Evolutionary conservation across 495 filamentous ascomycete species (phyloP), one percentile per base, ranked within the genome.

Genomic region (Penicillium riverlandense): DNA sequence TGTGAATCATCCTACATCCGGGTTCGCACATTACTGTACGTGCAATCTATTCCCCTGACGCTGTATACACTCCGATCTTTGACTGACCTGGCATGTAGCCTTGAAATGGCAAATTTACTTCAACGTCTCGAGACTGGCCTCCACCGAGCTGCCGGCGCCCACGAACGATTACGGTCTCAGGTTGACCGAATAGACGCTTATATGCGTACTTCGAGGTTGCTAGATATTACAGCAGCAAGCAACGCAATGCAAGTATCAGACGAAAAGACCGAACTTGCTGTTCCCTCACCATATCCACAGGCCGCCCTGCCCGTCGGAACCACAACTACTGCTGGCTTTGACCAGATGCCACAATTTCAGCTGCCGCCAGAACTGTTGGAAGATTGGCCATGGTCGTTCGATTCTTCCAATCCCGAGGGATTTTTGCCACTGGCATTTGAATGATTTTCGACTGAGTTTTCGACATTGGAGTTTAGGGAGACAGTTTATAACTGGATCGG

Each of bases 31-130:
- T 53, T 74, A 14, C 55, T 77, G 52, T 64, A 60, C 41, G 54
- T 47, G 31, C 8, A 7, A 4, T 38, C 22, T 8, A 15, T 11
- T 32, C 35, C 16, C 22, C 44, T 12, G 1, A 8, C 6, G 7
- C 2, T 28, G 4, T 7, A 38, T 6, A 10, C 13, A 33, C 27
- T 11, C 14, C 27, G 6, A n/a, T 10, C 32, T 32, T 11, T 16
- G 1, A 7, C 41, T 44, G 15, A 45, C 10, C 12, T 12, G 27
- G 4, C 10, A 8, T 33, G 8, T 22, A 61, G 61, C 7, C 53
- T 59, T 55, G 50, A 67, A 41, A 74, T 77, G 67, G 74, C 72
- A 11, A 60, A 69, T 31, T 64, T 77, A 12, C 64, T 77, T 8
- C 52, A 66, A 30, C 68, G 58, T 31, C 61, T 77, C 27, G 72